These are phyloP conservation scores for Aurinia saxatilis DNA, from an alignment of 345 rosid genomes.

Conservation along the genomic window DNA sequence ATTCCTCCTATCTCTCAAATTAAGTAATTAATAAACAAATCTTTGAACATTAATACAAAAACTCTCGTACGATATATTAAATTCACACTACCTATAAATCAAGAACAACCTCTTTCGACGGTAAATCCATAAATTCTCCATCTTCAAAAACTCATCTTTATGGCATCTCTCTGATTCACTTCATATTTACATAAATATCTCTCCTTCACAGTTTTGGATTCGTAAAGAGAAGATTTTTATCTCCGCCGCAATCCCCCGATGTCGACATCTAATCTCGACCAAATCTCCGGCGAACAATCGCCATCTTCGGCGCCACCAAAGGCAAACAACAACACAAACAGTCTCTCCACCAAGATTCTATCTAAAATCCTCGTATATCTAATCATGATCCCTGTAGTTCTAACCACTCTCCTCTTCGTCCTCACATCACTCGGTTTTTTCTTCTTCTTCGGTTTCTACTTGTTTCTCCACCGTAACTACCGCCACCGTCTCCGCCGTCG, in stretches of 20 bases:
- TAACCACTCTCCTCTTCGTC: slow-evolving; percentile 57
- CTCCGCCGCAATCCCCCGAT: slow-evolving; percentile 13
- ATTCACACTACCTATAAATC: too few relatives aligned
- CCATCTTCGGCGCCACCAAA: slow-evolving; percentile 35
- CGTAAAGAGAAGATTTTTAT: not conserved
- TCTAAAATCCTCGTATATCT: slow-evolving; percentile 51
- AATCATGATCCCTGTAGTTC: slow-evolving; percentile 48
- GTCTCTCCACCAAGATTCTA: slow-evolving; percentile 37
- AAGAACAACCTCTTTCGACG: not conserved
- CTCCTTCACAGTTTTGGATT: not conserved
- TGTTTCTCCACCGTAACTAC: slow-evolving; percentile 39
- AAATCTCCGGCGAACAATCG: slow-evolving; percentile 18
- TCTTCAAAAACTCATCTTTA: not conserved
- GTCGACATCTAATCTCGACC: slow-evolving; percentile 7
- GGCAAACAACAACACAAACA: slow-evolving; percentile 25
- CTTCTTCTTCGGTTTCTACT: slow-evolving; percentile 48
- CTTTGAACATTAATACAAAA: not conserved
- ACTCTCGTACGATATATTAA: not conserved
- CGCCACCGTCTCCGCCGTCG: slow-evolving; percentile 27
- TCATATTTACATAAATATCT: not conserved
- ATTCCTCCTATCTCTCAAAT: not conserved
- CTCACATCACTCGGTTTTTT: slow-evolving; percentile 47
- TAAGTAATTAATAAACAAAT: not conserved
- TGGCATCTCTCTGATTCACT: not conserved
- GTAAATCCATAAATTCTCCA: not conserved